Percentiles rank a stretch among this genome's conserved stretches.
Evolutionary conservation across 192 early-diverging fungal genomes (phyloP).

Genomic region (Coemansia reversa): DNA sequence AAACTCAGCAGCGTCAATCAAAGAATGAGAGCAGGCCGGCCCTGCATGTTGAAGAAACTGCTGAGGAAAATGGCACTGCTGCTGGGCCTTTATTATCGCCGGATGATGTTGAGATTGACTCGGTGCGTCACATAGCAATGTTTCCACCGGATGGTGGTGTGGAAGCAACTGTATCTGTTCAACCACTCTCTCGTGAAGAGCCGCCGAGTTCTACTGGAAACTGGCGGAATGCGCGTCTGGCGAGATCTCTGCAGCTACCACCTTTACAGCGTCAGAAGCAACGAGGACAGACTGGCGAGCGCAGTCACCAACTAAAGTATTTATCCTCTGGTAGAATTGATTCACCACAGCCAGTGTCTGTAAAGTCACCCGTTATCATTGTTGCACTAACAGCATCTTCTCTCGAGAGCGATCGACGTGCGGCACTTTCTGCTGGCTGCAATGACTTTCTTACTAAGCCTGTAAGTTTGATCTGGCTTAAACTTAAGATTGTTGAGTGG

Average conservation of each 20-base stretch:
- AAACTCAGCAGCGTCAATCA: no score
- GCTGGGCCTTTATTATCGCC: constrained; percentile 16
- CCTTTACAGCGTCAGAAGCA: not conserved
- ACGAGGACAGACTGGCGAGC: not conserved
- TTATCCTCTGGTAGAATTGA: not conserved
- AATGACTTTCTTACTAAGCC: constrained; percentile 93
- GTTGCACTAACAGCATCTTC: constrained; percentile 84
- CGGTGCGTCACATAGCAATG: constrained; percentile 29
- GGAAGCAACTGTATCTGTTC: not conserved
- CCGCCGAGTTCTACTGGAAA: no score
- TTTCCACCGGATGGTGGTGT: constrained; percentile 14
- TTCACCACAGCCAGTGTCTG: constrained; percentile 17
- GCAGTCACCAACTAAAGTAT: constrained; percentile 12
- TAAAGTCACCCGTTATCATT: constrained; percentile 77
- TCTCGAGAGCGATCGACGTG: constrained; percentile 64
- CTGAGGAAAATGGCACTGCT: not conserved
- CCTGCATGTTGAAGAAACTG: not conserved
- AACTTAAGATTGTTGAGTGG: constrained; percentile 88
- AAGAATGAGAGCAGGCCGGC: not conserved
- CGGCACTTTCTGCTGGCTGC: constrained; percentile 80
- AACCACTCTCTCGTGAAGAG: not conserved
- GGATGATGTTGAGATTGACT: constrained; percentile 7
- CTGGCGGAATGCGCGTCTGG: constrained; percentile 42
- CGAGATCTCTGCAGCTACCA: constrained; percentile 13
- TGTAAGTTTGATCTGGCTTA: constrained; percentile 77